A percentile compares a stretch with the other conserved stretches of the same genome.
phyloP scores from a whole-genome alignment of 805 yeast species.

The Kazachstania bromeliacearum region DNA sequence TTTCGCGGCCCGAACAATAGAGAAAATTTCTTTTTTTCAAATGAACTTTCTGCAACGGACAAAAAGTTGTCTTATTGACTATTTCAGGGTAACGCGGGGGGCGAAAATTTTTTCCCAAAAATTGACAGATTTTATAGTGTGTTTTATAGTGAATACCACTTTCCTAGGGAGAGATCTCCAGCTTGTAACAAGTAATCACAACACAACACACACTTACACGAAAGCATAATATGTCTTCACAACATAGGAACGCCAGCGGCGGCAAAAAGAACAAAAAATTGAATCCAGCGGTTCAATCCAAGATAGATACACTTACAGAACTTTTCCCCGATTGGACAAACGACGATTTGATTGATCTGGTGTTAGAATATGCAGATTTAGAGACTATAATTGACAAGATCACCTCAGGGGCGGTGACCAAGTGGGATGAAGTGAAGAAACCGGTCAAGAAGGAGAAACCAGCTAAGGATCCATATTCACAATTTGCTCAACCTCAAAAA shows the following conservation, averaged over 20 bases:
- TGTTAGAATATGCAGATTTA: constrained; percentile 67
- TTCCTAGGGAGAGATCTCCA: too few relatives aligned
- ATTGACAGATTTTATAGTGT: too few relatives aligned
- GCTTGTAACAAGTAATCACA: too few relatives aligned
- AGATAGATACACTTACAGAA: constrained; percentile 57
- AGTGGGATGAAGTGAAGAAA: constrained; percentile 88
- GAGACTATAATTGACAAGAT: constrained; percentile 79
- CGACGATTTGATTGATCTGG: constrained; percentile 70
- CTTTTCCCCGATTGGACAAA: constrained; percentile 92
- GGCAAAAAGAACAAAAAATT: constrained; percentile 20
- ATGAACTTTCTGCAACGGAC: too few relatives aligned
- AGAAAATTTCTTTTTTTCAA: too few relatives aligned
- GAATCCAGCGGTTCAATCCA: constrained; percentile 28
- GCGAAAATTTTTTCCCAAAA: too few relatives aligned
- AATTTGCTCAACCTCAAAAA: constrained; percentile 14
- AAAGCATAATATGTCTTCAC: constrained; percentile 4
- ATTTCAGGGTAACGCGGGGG: too few relatives aligned
- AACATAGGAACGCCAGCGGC: too few relatives aligned
- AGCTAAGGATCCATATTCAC: constrained; percentile 14
- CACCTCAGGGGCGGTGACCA: constrained; percentile 79
- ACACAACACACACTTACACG: too few relatives aligned
- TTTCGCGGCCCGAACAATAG: too few relatives aligned
- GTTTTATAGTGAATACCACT: too few relatives aligned
- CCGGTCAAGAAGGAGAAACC: constrained; percentile 47
- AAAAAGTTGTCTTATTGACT: too few relatives aligned